Percentiles rank a stretch among this genome's conserved stretches.
Conservation (phyloP, 495 filamentous ascomycete genomes). For the Hypoxylon trugodes region DNA sequence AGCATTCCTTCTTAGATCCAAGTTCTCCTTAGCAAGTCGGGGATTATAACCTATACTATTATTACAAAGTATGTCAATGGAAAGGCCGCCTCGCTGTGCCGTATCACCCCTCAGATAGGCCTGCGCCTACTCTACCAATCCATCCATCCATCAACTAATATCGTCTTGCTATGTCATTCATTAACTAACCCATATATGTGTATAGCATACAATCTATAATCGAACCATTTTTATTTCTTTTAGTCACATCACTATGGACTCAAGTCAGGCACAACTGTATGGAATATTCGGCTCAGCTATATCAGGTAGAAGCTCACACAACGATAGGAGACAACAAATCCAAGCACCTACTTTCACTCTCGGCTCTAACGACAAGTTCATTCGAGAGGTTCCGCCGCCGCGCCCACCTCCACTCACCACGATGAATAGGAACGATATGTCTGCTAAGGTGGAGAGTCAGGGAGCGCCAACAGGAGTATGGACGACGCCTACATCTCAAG, state of each 20-base stretch:
- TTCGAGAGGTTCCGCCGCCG: slow-evolving; percentile 48
- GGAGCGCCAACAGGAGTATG: slow-evolving; percentile 51
- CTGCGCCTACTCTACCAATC: slow-evolving; percentile 35
- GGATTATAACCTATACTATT: slow-evolving; percentile 44
- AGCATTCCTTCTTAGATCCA: slow-evolving; percentile 18
- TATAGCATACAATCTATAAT: slow-evolving; percentile 46
- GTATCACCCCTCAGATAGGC: slow-evolving; percentile 42
- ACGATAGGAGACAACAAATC: slow-evolving; percentile 53
- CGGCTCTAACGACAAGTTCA: slow-evolving; percentile 48
- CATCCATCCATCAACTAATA: slow-evolving; percentile 22
- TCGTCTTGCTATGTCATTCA: slow-evolving; percentile 15
- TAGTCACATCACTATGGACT: slow-evolving; percentile 50
- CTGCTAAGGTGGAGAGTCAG: slow-evolving; percentile 49
- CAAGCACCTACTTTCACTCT: slow-evolving; percentile 54
- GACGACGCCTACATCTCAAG: slow-evolving; percentile 55
- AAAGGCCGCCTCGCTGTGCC: slow-evolving; percentile 34
- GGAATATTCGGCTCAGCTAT: slow-evolving; percentile 18
- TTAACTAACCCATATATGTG: slow-evolving; percentile 26
- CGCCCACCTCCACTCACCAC: slow-evolving; percentile 47
- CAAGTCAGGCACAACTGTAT: slow-evolving; percentile 54
- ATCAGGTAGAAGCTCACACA: slow-evolving; percentile 40
- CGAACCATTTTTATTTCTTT: slow-evolving; percentile 42
- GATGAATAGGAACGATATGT: slow-evolving; percentile 54
- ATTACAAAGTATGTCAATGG: slow-evolving; percentile 52
- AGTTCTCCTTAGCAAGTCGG: slow-evolving; percentile 19